Evolutionary conservation across 176 grass and related monocot species (phyloP).

Genomic region (Oryza longistaminata): DNA sequence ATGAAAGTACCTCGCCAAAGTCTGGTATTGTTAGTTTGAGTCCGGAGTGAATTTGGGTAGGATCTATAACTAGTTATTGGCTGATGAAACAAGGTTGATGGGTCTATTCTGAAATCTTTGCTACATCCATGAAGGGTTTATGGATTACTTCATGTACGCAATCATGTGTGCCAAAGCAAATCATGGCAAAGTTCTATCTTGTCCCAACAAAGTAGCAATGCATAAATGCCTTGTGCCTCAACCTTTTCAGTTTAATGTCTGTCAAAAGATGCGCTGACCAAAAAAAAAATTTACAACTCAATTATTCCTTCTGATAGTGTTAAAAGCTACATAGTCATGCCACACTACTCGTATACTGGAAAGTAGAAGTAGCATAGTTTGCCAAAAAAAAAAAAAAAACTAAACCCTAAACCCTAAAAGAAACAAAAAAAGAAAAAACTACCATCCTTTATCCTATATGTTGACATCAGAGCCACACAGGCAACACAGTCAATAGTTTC

Average conservation of each 20-base stretch:
- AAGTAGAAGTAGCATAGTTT: not conserved
- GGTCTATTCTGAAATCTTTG: too few species aligned
- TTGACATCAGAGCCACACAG: not conserved
- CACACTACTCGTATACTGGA: not conserved
- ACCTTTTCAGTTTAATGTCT: not conserved
- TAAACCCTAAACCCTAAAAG: too few species aligned
- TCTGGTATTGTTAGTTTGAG: too few species aligned
- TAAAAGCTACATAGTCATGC: constrained; percentile 13
- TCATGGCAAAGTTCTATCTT: constrained; percentile 3
- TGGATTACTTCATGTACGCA: constrained; percentile 8
- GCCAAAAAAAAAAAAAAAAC: too few species aligned
- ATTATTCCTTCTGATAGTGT: constrained; percentile 1
- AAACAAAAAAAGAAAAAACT: too few species aligned
- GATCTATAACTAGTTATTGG: too few species aligned
- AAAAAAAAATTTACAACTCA: not conserved
- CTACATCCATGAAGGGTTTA: constrained; percentile 23
- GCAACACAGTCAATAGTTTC: not conserved
- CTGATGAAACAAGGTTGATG: too few species aligned
- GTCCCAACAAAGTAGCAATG: not conserved
- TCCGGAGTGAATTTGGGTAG: too few species aligned
- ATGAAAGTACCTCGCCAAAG: too few species aligned
- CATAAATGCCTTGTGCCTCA: not conserved
- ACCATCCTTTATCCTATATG: not conserved
- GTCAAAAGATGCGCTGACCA: not conserved
- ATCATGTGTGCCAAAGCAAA: not conserved